Evolutionary conservation across 768 basidiomycete species (phyloP).

Genomic region (Mycena belliarum): DNA sequence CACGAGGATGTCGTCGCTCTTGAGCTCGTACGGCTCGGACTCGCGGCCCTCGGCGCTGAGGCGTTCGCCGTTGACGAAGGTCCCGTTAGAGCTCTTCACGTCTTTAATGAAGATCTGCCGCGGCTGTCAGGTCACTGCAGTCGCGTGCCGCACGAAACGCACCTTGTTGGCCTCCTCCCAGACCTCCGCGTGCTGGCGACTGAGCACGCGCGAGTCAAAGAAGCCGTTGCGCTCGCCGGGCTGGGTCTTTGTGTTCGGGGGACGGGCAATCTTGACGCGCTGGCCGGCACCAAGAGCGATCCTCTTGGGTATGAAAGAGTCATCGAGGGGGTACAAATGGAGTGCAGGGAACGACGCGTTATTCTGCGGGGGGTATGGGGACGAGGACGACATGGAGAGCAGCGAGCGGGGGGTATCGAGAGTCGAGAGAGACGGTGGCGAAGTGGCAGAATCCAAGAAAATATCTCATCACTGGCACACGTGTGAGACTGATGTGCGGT

Average conservation of each 20-base stretch:
- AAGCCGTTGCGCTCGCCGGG: conserved; percentile 93
- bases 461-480: conserved; percentile 6
- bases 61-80: conserved; percentile 95
- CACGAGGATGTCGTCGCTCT: conserved; percentile 95
- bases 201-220: conserved; percentile 93
- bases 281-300: conserved; percentile 71
- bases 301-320: conserved; percentile 92
- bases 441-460: background rate
- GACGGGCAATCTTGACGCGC: conserved; percentile 90
- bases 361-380: conserved; percentile 7
- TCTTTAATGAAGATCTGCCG: conserved; percentile 94
- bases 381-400: conserved; percentile 1
- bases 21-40: conserved; percentile 90
- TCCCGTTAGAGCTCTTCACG: conserved; percentile 96
- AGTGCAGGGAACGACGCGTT: conserved; percentile 36
- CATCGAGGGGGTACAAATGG: conserved; percentile 88
- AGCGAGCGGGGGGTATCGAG: background rate
- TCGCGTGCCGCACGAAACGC: conserved; percentile 19
- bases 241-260: conserved; percentile 94
- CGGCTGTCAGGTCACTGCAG: background rate
- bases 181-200: conserved; percentile 94
- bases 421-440: background rate
- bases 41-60: conserved; percentile 88
- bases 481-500: no score
- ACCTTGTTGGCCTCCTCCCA: conserved; percentile 94